Base-by-base conservation (phyloP, 192 early-diverging fungal genomes). In the Spizellomyces sp. region DNA sequence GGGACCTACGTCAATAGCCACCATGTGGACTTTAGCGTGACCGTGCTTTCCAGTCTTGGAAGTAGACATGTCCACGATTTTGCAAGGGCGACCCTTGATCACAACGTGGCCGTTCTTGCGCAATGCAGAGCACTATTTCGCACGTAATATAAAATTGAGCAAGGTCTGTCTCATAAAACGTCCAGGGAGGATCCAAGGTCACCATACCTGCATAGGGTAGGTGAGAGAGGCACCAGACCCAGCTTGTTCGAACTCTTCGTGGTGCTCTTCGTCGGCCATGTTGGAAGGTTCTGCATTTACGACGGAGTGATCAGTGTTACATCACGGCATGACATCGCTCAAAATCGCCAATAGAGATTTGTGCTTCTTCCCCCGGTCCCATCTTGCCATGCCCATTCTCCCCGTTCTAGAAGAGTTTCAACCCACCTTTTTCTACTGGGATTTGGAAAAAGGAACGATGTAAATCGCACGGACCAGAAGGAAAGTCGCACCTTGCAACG, bases 1-100 rank as follows among this genome's bases (percentile, higher is more conserved):
- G 27, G 27, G 27, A 54, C 50, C 17, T 19, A 54, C 50, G 50
- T 54, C 50, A 19, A 19, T 54, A 4, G 50, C 50, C 14, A 54
- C 89, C 80, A 96, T 81, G 86, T 98, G 89, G 71, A 99, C 97
- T 94, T 99, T 99, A 86, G 98, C 98, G 90, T 99, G 98, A 67
- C 96, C 98, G 93, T 99, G 98, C 95, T 99, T 99, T 78, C 98
- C 98, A 76, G 98, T 99, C 92, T 99, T 99, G 86, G 96, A 98
- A 83, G 98, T 99, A 64, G 95, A 95, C 94, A 99, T 98, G 80
- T 98, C 95, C 58, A 96, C 89, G 62, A 99, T 97, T 92, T 98
- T 99, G 90, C 98, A 99, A 79, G 98, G 98, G 66, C 95, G 93
- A 67, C 94, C 94, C 90, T 98, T 99, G 80, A 99, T 93, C 70